Conservation (phyloP, 306 rosid species). For the Inga laurina region DNA sequence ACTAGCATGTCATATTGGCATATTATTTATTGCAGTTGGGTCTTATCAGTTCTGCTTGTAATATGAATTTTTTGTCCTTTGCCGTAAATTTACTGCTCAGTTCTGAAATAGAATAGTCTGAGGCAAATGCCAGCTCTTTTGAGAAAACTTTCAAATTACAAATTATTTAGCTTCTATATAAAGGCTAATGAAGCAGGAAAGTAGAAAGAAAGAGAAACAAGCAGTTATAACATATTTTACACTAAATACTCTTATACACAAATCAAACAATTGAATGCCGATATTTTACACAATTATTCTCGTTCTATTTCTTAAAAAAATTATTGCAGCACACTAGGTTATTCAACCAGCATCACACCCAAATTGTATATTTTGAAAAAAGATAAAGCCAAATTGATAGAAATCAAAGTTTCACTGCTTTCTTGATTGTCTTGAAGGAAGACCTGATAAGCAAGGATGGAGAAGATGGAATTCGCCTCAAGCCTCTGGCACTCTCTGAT, state of each 20-base stretch:
- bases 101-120: background rate
- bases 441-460: constrained; percentile 78
- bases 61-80: background rate
- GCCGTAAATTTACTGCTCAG: background rate
- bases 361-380: constrained; percentile 15
- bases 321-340: constrained; percentile 23
- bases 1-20: background rate
- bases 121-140: background rate
- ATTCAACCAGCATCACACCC: constrained; percentile 42
- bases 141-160: background rate
- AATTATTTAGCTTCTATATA: background rate
- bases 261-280: constrained; percentile 40
- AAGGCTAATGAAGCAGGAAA: background rate
- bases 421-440: constrained; percentile 70
- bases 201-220: constrained; percentile 16
- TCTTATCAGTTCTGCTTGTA: background rate
- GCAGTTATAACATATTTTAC: constrained; percentile 29
- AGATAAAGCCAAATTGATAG: background rate
- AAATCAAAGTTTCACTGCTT: constrained; percentile 58
- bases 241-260: constrained; percentile 44
- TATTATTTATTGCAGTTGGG: background rate
- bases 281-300: constrained; percentile 27
- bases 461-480: constrained; percentile 86
- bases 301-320: background rate
- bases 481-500: constrained; percentile 73